phyloP scores from a whole-genome alignment of 305 asterid genomes.

The Solanum hybrid region DNA sequence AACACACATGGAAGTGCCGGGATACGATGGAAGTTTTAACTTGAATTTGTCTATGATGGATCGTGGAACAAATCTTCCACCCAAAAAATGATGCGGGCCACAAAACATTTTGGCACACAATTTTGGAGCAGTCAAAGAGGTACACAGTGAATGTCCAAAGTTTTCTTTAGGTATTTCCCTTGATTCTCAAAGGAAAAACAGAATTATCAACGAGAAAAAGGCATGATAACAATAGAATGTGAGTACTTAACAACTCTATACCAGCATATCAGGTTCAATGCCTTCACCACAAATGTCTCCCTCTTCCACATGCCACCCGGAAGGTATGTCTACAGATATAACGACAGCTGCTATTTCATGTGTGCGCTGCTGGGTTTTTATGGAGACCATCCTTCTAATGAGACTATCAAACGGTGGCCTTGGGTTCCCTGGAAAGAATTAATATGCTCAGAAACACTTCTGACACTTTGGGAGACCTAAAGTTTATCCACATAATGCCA shows the following conservation, averaged over 20 bases:
- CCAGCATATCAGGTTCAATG: constrained; percentile 85
- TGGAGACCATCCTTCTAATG: constrained; percentile 43
- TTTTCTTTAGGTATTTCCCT: not conserved
- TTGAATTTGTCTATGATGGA: constrained; percentile 60
- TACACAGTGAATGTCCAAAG: constrained; percentile 16
- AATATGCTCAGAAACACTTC: constrained; percentile 11
- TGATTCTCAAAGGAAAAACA: not conserved
- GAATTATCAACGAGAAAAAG: not conserved
- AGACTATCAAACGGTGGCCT: constrained; percentile 89
- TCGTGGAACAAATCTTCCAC: constrained; percentile 93
- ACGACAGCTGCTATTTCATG: constrained; percentile 46
- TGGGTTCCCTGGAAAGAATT: constrained; percentile 56
- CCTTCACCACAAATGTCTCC: constrained; percentile 70
- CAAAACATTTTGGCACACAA: constrained; percentile 71
- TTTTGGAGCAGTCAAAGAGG: constrained; percentile 93
- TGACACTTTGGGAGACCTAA: not conserved
- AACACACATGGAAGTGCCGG: constrained; percentile 86
- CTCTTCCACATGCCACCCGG: constrained; percentile 96
- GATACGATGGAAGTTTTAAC: constrained; percentile 70
- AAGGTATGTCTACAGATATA: constrained; percentile 85
- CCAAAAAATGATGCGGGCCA: constrained; percentile 87
- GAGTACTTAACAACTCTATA: constrained; percentile 18
- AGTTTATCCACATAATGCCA: not conserved
- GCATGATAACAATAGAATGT: not conserved
- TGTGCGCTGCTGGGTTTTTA: constrained; percentile 24